A percentile compares a stretch with the other conserved stretches of the same genome.
Evolutionary conservation across 1,284 basidiomycete genomes (phyloP).

Genomic region (Ceratobasidium sp.): DNA sequence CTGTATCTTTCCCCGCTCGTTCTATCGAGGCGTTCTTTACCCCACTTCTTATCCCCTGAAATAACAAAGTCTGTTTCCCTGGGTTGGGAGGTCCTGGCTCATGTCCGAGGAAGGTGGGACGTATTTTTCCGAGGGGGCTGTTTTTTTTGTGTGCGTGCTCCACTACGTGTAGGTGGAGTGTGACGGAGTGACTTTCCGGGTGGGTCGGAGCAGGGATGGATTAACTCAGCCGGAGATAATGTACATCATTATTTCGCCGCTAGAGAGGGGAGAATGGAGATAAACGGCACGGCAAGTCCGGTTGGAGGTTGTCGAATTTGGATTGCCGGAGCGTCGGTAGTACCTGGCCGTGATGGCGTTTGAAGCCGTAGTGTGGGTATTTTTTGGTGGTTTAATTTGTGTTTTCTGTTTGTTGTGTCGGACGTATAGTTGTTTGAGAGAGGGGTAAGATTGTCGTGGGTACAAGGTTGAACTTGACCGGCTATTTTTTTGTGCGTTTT

Average conservation of each 20-base stretch:
- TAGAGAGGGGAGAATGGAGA: too few species aligned
- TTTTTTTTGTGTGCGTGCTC: not conserved
- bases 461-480: too few species aligned
- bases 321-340: not conserved
- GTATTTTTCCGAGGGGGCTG: not conserved
- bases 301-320: not conserved
- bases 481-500: too few species aligned
- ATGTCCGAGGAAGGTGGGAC: not conserved
- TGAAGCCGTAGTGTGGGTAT: not conserved
- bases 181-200: not conserved
- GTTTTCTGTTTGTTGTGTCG: too few species aligned
- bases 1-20: not conserved
- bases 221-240: too few species aligned
- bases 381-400: not conserved
- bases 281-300: not conserved
- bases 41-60: not conserved
- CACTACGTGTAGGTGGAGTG: not conserved
- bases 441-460: not conserved
- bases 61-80: slow-evolving; percentile 16
- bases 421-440: too few species aligned
- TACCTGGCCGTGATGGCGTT: not conserved
- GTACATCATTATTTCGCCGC: too few species aligned
- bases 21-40: not conserved
- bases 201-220: not conserved
- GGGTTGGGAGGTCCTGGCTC: slow-evolving; percentile 1